Percentiles rank a stretch among this genome's conserved stretches.
Evolutionary conservation across 1,139 yeast genomes (phyloP).

Genomic region (Dujonia santamariae): DNA sequence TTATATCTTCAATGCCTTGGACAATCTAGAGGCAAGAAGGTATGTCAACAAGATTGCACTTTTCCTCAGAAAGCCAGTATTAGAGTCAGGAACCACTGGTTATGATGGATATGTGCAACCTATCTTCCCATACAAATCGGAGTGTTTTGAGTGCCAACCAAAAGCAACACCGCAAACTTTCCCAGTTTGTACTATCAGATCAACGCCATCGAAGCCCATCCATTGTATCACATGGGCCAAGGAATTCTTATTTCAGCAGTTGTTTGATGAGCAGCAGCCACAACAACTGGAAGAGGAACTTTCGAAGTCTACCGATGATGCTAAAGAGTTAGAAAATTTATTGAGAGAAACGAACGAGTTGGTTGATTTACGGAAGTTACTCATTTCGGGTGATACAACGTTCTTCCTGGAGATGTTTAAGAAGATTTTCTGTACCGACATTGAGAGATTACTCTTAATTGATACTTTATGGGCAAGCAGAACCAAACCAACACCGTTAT

Average conservation of each 20-base stretch:
- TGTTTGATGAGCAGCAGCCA: slow-evolving; percentile 61
- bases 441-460: slow-evolving; percentile 66
- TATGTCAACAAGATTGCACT: slow-evolving; percentile 84
- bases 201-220: slow-evolving; percentile 94
- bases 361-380: slow-evolving; percentile 52
- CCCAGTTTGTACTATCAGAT: slow-evolving; percentile 95
- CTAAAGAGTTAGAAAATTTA: slow-evolving; percentile 66
- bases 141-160: slow-evolving; percentile 89
- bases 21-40: slow-evolving; percentile 87
- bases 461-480: slow-evolving; percentile 80
- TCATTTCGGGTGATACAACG: slow-evolving; percentile 19
- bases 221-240: slow-evolving; percentile 99
- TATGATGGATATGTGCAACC: slow-evolving; percentile 93
- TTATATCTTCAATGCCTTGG: slow-evolving; percentile 86
- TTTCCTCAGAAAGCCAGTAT: slow-evolving; percentile 67
- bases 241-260: slow-evolving; percentile 76
- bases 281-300: slow-evolving; percentile 28
- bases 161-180: slow-evolving; percentile 86
- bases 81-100: slow-evolving; percentile 96
- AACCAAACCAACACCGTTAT: slow-evolving; percentile 62
- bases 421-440: slow-evolving; percentile 66
- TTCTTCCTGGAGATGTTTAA: slow-evolving; percentile 42
- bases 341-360: slow-evolving; percentile 76
- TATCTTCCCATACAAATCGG: slow-evolving; percentile 75
- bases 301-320: slow-evolving; percentile 55